Evolutionary conservation across 805 yeast genomes (phyloP), one percentile per base, ranked within the genome.

Genomic region (Wickerhamomyces mucosus): DNA sequence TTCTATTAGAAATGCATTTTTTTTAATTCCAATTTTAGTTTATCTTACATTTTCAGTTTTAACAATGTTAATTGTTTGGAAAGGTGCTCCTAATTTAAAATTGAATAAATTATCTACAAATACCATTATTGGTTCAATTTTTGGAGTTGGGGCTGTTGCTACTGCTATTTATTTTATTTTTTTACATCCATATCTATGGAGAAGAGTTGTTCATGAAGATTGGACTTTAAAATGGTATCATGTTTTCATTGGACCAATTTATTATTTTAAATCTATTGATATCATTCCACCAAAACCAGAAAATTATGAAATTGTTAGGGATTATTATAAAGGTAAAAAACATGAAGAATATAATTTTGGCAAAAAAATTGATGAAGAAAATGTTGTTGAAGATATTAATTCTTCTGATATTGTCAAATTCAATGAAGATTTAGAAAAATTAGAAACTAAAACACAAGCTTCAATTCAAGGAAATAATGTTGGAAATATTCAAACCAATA

Each of bases 61-160:
- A 45, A 76, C 86, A 36, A 78, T 81, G 81, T 66, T 78, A 55
- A 74, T 80, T 50, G 83, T 76, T 23, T 78, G 83, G 82, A 78
- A 80, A 53, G 88, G 86, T 45, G 78, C 88, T 34, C 85, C 88
- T 45, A 67, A 67, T 41, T 65, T 79, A 44, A 58, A 72, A 18
- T 61, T 80, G 46, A 62, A 71, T 40, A 48, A 71, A 7, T 60
- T 79, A 32, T 59, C 76, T 2, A 46, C 62, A 5, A 69, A 69
- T 19, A 67, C 77, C 9, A 69, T 69, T 26, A 63, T 58, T 28
- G 81, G 75, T 8, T 61, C 82, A 19, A 70, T 77, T 38, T 56
- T 78, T 33, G 82, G 85, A 34, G 78, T 71, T 33, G 85, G 74
- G 40, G 75, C 56, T 22, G 78, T 65, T 38, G 79, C 81, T 7